Base-by-base conservation (phyloP, 164 flowering plant genomes). In the Cinnamomum chago region DNA sequence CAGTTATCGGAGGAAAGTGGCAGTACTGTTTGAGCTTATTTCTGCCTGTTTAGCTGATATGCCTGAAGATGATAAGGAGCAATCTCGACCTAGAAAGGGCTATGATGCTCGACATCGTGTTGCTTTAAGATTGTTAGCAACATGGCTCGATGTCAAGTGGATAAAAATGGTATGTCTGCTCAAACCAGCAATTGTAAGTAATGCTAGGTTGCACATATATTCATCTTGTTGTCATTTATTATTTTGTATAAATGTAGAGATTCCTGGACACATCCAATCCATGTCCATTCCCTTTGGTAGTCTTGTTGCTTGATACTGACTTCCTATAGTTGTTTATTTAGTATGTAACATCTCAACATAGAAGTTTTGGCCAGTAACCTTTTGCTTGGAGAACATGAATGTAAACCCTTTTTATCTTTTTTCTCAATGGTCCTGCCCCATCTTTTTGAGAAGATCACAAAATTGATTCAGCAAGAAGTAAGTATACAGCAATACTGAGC, bases 81-180 rank as follows among this genome's bases (percentile, higher is more conserved):
- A 51, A 71, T 81, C 81, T 27, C 85, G 80, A 64, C 72, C 75
- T 79, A 84, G 92, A 77, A 96, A 85, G 68, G 99, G 97, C 50
- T 96, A 92, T 86, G 99, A 96, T 88, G 92, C 99, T 75, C 90
- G 98, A 25, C 94, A 94, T 81, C 97, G 99, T 58, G 95, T 87
- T 55, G 97, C 97, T 78, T 78, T 96, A 72, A 85, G 97, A 66
- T 80, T 94, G 76, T 83, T 96, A 76, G 89, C 97, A 33, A 87
- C 97, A 50, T 94, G 98, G 98, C 83, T 96, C 73, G 89, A 91
- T 83, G 70, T 96, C 79, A 83, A 92, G 81, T 94, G 97, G 97
- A 85, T 78, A 72, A 87, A 91, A 82, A 79, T 96, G 99, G 99
- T 96, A 33, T 71, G 94, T 81, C 30, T 65, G 64, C 78, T 75